Evolutionary conservation across 1,139 yeast genomes (phyloP), one percentile per base, ranked within the genome.

Genomic region (Magnusiomyces sp.): DNA sequence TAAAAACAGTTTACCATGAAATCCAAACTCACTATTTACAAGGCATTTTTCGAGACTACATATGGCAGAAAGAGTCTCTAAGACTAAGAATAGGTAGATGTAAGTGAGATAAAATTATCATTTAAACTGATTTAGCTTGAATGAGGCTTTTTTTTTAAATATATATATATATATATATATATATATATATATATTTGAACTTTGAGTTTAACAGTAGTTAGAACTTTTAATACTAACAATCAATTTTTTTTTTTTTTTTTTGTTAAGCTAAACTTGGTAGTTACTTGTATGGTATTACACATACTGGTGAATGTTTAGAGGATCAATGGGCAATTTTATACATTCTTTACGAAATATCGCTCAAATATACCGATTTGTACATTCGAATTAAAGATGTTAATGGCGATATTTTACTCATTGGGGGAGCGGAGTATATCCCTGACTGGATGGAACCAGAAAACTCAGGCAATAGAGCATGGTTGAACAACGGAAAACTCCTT

Each of bases 231-330:
- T 16, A 7, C 47, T 45, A 29, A 39, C 40, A 5, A 34, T 9
- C 34, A 16, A 31, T 4, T 4, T 13, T 10, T 34, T 40, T 40
- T 16, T 17, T 23, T 5, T 7, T 5, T 7, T 5, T 23, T 23
- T 23, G 7, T 23, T 23, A 23, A 23, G 29, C 29, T 7, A 23
- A 23, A 23, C 36, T 40, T 2, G 50, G 49, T 5, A 45, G 38
- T 13, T 50, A 40, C 31, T 19, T 51, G n/a, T 50, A 51, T 38
- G 50, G 52, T n/a, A 44, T 49, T 23, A 47, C 54, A 4, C 34
- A 39, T 10, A 46, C 36, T 23, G 47, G 47, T 10, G 49, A 41
- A 1, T 42, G 49, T 31, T 32, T 32, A 13, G 42, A 43, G 10
- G 54, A 51, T 32, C 46, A 48, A 14, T 43, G 42, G 33, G 14